Evolutionary conservation across 768 basidiomycete species (phyloP).

Genomic region (Calocybe cyanea): DNA sequence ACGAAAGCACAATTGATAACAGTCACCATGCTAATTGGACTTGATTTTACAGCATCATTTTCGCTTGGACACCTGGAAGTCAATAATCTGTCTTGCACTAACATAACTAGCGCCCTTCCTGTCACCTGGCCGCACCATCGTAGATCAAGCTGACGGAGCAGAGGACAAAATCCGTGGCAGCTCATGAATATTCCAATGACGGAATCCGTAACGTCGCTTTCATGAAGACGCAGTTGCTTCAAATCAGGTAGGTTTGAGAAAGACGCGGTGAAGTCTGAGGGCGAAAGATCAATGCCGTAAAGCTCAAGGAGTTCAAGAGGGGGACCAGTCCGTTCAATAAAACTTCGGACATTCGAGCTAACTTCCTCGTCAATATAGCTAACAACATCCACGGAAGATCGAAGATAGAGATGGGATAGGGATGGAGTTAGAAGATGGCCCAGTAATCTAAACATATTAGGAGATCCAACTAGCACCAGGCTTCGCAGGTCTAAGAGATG

Average conservation of each 20-base stretch:
- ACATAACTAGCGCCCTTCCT: conserved; percentile 45
- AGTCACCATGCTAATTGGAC: conserved; percentile 39
- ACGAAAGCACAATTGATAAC: conserved; percentile 59
- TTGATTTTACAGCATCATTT: neutral
- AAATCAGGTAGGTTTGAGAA: conserved; percentile 33
- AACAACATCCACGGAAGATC: conserved; percentile 30
- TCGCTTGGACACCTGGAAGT: neutral
- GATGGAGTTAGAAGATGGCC: conserved; percentile 27
- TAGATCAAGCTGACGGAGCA: conserved; percentile 46
- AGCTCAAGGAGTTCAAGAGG: conserved; percentile 27
- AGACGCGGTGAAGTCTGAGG: conserved; percentile 19
- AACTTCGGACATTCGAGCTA: conserved; percentile 18
- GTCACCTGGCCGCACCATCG: conserved; percentile 58
- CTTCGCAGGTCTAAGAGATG: conserved; percentile 21
- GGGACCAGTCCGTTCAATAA: conserved; percentile 20
- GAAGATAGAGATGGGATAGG: conserved; percentile 36
- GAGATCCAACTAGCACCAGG: conserved; percentile 25
- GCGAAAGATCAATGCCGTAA: conserved; percentile 22
- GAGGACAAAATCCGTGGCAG: conserved; percentile 39
- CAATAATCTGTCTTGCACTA: conserved; percentile 38
- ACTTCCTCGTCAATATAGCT: conserved; percentile 29
- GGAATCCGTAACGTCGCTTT: conserved; percentile 51
- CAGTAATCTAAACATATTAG: conserved; percentile 27
- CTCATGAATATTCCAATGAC: conserved; percentile 36
- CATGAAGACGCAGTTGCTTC: conserved; percentile 50